Conservation (phyloP, 1,139 yeast genomes). For the Petasospora rhodanensis region DNA sequence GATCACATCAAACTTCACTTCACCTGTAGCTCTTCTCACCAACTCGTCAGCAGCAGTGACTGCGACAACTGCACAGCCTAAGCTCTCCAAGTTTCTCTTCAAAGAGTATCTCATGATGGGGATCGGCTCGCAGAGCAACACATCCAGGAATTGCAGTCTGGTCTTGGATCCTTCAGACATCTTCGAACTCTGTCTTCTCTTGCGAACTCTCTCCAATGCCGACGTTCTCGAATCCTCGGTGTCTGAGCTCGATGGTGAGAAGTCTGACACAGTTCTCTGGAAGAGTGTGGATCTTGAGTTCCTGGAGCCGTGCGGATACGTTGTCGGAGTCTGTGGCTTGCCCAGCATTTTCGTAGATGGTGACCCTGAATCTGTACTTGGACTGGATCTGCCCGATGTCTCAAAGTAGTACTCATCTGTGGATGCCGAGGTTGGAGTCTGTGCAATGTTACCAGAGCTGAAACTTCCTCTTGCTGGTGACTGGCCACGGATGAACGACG, state of each 20-base stretch:
- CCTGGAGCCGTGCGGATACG: slow-evolving; percentile 6
- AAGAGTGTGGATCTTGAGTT: slow-evolving; percentile 26
- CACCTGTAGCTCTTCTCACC: slow-evolving; percentile 76
- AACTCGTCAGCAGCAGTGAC: slow-evolving; percentile 81
- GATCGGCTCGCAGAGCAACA: slow-evolving; percentile 81
- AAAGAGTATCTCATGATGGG: slow-evolving; percentile 75
- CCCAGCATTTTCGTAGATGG: slow-evolving; percentile 19
- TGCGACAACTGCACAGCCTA: slow-evolving; percentile 80
- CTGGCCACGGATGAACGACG: slow-evolving; percentile 30
- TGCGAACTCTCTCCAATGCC: slow-evolving; percentile 52
- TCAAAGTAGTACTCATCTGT: slow-evolving; percentile 32
- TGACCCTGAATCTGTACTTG: slow-evolving; percentile 27
- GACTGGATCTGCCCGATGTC: slow-evolving; percentile 31
- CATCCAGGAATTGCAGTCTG: slow-evolving; percentile 41
- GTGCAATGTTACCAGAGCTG: slow-evolving; percentile 11
- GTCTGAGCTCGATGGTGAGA: slow-evolving; percentile 67
- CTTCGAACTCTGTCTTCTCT: slow-evolving; percentile 50
- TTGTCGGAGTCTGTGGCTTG: slow-evolving; percentile 22
- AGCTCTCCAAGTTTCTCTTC: slow-evolving; percentile 56
- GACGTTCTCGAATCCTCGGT: slow-evolving; percentile 54
- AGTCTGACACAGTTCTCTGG: slow-evolving; percentile 36
- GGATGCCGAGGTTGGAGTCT: slow-evolving; percentile 31
- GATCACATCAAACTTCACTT: slow-evolving; percentile 78
- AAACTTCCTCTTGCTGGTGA: slow-evolving; percentile 23
- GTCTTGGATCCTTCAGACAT: slow-evolving; percentile 28